Evolutionary conservation across 2,329 filamentous ascomycete species (phyloP).

Genomic region (Beauveria bassiana): DNA sequence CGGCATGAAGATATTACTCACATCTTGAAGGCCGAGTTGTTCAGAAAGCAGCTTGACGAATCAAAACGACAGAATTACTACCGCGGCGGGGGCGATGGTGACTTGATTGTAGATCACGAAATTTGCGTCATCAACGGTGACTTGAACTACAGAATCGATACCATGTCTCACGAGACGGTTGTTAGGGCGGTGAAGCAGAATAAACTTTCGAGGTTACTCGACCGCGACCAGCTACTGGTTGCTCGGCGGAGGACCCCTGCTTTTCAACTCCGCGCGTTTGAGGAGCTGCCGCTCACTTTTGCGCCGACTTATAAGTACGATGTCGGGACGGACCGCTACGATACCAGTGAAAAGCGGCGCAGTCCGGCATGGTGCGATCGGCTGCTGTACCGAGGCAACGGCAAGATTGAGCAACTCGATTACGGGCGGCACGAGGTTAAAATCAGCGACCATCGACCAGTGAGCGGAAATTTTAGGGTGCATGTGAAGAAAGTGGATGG

Average conservation of each 20-base stretch:
- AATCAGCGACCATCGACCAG: slow-evolving; percentile 87
- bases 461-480: slow-evolving; percentile 76
- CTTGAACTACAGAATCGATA: slow-evolving; percentile 96
- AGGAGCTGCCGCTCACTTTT: slow-evolving; percentile 86
- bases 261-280: slow-evolving; percentile 81
- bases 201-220: slow-evolving; percentile 78
- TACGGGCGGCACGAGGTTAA: slow-evolving; percentile 85
- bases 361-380: slow-evolving; percentile 96
- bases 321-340: slow-evolving; percentile 88
- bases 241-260: slow-evolving; percentile 82
- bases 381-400: slow-evolving; percentile 74
- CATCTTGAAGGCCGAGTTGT: slow-evolving; percentile 71
- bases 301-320: slow-evolving; percentile 98
- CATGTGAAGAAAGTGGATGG: slow-evolving; percentile 75
- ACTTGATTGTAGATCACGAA: slow-evolving; percentile 93
- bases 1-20: slow-evolving; percentile 88
- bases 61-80: slow-evolving; percentile 67
- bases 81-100: slow-evolving; percentile 86
- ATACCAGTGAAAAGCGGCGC: slow-evolving; percentile 88
- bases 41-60: slow-evolving; percentile 66
- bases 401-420: slow-evolving; percentile 77
- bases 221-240: slow-evolving; percentile 87
- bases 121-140: slow-evolving; percentile 96
- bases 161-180: slow-evolving; percentile 89
- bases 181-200: slow-evolving; percentile 74